Evolutionary conservation across 2,329 filamentous ascomycete genomes (phyloP), one percentile per base, ranked within the genome.

Genomic region (Aspergillus luchuensis): DNA sequence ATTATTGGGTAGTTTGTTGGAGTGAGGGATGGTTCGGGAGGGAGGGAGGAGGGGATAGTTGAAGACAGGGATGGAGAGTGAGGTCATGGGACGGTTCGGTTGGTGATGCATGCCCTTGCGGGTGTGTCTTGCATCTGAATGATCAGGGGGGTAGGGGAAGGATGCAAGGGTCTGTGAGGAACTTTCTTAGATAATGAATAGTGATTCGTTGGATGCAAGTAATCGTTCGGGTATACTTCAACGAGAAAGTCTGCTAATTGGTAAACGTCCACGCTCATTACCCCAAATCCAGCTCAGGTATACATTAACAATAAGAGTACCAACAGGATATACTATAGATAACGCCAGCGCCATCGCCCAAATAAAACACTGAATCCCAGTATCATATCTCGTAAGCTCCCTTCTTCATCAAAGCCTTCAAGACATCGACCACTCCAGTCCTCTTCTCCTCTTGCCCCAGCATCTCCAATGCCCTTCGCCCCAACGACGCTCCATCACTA

Each of bases 381-480:
- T 8, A 36, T 45, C 41, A 45, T 45, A 45, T 21, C 8, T 45
- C 41, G 21, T 45, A 23, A 45, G 39, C n/a, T 45, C 15, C 25
- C 8, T 2, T 30, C n/a, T 33, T 50, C 6, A 33, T 17, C n/a
- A 60, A 39, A 23, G 67, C 58, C 36, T 50, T 54, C 47, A 60
- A 21, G 4, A 57, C 13, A 52, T 64, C 59, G 17, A 67, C 56
- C 11, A 67, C 57, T 11, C 55, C 51, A 8, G 64, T 66, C 3
- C 65, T 63, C 57, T 67, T 63, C 57, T 59, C 56, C 0, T 63
- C 63, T 28, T 64, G 53, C 25, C 62, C 58, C 28, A 60, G 8
- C 17, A 49, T 60, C 52, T 36, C 61, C 41, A 58, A 63, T 58
- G 1, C 52, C 21, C 30, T 63, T 45, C 33, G 58, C 51, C 11